A percentile compares a stretch with the other conserved stretches of the same genome.
These are phyloP conservation scores for Anisodus acutangulus DNA, from an alignment of 257 asterid genomes.

Conservation along the genomic window DNA sequence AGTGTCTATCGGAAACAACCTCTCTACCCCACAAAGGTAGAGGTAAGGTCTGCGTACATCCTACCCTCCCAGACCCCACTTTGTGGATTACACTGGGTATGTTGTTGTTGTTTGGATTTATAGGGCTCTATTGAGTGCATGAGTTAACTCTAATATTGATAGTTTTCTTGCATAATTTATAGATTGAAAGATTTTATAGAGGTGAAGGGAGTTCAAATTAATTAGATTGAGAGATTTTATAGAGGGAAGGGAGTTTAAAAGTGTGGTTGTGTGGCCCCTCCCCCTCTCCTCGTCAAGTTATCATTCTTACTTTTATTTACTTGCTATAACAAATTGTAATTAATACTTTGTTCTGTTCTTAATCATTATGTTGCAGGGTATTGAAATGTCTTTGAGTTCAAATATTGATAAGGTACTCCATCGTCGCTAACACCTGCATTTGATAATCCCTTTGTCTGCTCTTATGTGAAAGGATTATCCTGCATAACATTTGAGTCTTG, in stretches of 20 bases:
- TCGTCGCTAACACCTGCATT: conserved; percentile 33
- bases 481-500: conserved; percentile 36
- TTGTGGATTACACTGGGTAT: no score
- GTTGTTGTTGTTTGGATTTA: not conserved
- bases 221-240: not conserved
- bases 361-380: conserved; percentile 65
- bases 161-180: conserved; percentile 10
- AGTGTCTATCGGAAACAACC: not conserved
- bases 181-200: not conserved
- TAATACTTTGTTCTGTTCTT: conserved; percentile 25
- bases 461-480: conserved; percentile 24
- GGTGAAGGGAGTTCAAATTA: not conserved
- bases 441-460: not conserved
- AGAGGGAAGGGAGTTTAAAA: conserved; percentile 18
- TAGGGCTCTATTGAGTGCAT: conserved; percentile 24
- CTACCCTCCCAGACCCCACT: no score
- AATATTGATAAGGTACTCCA: conserved; percentile 68
- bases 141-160: not conserved
- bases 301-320: not conserved
- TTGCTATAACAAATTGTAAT: not conserved
- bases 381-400: conserved; percentile 71
- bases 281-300: not conserved
- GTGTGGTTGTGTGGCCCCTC: not conserved
- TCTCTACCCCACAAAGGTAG: no score
- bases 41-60: no score